Evolutionary conservation across 2,329 filamentous ascomycete genomes (phyloP), one percentile per base, ranked within the genome.

Genomic region (Aspergillus phoenicis): DNA sequence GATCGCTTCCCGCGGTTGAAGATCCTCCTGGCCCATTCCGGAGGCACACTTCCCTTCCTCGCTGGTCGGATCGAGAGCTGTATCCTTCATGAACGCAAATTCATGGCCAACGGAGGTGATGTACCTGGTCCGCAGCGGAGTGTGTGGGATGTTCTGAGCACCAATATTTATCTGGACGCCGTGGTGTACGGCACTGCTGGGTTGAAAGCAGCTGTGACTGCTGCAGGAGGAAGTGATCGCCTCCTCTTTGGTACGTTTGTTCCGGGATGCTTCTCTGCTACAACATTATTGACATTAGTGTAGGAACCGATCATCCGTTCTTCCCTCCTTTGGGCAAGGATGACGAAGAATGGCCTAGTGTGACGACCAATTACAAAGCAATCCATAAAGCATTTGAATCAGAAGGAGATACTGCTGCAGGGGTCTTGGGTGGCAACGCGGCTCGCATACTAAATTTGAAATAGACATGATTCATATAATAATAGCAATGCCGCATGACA

Each of bases 21-120:
- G 22, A 87, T 97, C 71, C 81, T 97, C 57, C 81, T 97, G 4
- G 93, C 93, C 0, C 93, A 97, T 77, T 93, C 90, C 24, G 93
- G 93, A 1, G 93, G 93, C 2, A 94, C 93, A 0, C 79, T 97
- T 52, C 93, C 93, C 0, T 97, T 97, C 74, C 80, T 97, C 2
- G 93, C 93, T 0, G 93, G 93, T 0, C 82, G 93, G 28, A 92
- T 97, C 55, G 92, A 97, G 77, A 93, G 89, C 71, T 97, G 93
- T 72, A 87, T 97, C 57, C 76, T 87, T 60, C 93, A 97, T 77
- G 93, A 97, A 71, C 89, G 86, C 0, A 87, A 92, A 71, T 83
- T 96, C 41, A 85, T 89, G 58, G 80, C 82, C 1, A 83, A 87
- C 62, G 89, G 88, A 8, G 88, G 61, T 70, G 84, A 72, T 84